A percentile compares a stretch with the other conserved stretches of the same genome.
phyloP scores from a whole-genome alignment of 768 basidiomycete species.

The Boletus coccyginus region DNA sequence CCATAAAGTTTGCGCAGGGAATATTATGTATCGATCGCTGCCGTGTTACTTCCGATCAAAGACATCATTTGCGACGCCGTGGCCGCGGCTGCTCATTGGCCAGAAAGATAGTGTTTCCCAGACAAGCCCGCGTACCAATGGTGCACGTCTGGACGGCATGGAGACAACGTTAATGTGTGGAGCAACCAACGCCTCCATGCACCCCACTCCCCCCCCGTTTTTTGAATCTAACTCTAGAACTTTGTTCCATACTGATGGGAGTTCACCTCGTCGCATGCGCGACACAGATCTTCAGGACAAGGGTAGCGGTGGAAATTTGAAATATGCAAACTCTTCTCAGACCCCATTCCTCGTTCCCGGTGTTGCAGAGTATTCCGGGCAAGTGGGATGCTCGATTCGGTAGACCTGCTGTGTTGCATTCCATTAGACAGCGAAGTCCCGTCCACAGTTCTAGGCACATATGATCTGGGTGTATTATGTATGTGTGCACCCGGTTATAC shows the following conservation, averaged over 20 bases:
- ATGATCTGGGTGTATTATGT: slow-evolving; percentile 17
- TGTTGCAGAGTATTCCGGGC: background rate
- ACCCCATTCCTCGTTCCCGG: background rate
- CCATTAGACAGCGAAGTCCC: background rate
- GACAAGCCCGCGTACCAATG: slow-evolving; percentile 11
- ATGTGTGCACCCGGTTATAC: slow-evolving; percentile 5
- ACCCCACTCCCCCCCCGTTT: background rate
- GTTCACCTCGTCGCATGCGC: slow-evolving; percentile 10
- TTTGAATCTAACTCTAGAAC: slow-evolving; percentile 9
- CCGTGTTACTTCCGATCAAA: slow-evolving; percentile 26
- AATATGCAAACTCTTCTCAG: slow-evolving; percentile 27
- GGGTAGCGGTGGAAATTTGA: slow-evolving; percentile 23
- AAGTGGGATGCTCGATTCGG: background rate
- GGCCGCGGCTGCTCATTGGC: slow-evolving; percentile 6
- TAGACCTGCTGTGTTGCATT: background rate
- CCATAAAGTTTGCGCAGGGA: slow-evolving; percentile 20
- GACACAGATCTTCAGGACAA: slow-evolving; percentile 17
- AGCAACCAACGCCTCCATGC: slow-evolving; percentile 9
- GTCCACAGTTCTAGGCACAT: background rate
- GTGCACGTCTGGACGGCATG: slow-evolving; percentile 17
- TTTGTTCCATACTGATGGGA: slow-evolving; percentile 6
- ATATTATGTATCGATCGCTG: slow-evolving; percentile 31
- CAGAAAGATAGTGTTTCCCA: slow-evolving; percentile 19
- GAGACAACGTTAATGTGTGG: slow-evolving; percentile 24
- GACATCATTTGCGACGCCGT: slow-evolving; percentile 4